A percentile compares a stretch with the other conserved stretches of the same genome.
phyloP scores from a whole-genome alignment of 805 yeast genomes.

The Brettanomyces bruxellensis region DNA sequence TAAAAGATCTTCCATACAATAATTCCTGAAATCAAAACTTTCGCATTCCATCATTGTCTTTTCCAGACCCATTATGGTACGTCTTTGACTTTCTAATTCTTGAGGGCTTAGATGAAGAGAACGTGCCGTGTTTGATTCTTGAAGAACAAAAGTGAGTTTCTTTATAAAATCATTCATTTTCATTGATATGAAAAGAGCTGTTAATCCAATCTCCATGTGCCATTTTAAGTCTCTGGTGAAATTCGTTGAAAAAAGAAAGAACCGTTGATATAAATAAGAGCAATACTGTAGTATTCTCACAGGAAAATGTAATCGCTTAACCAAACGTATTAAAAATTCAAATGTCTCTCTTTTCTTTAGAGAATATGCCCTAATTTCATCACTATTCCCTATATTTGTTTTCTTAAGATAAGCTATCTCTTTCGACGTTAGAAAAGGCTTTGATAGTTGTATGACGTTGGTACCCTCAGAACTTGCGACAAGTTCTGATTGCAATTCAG shows the following conservation, averaged over 20 bases:
- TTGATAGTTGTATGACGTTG: conserved; percentile 23
- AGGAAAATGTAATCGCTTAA: conserved; percentile 54
- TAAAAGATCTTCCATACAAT: conserved; percentile 57
- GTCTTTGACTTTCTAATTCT: conserved; percentile 47
- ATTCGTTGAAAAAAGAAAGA: conserved; percentile 47
- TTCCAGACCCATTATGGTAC: conserved; percentile 51
- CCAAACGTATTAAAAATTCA: conserved; percentile 43
- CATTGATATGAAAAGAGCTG: conserved; percentile 61
- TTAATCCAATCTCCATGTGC: conserved; percentile 55
- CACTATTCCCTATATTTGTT: conserved; percentile 11
- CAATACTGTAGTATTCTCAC: conserved; percentile 60
- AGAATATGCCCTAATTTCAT: conserved; percentile 14
- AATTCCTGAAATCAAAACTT: conserved; percentile 70
- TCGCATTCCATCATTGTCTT: conserved; percentile 66
- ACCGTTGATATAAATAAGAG: conserved; percentile 65
- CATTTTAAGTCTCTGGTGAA: conserved; percentile 37
- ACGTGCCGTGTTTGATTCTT: conserved; percentile 32
- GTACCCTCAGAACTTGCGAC: too few relatives aligned
- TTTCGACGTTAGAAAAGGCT: conserved; percentile 22
- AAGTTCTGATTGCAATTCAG: too few relatives aligned
- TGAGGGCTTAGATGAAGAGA: conserved; percentile 16
- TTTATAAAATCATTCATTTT: conserved; percentile 83
- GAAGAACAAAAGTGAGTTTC: conserved; percentile 54
- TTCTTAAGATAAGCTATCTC: conserved; percentile 20
- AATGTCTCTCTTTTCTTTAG: conserved; percentile 31